phyloP scores from a whole-genome alignment of 192 early-diverging fungal species.

The Backusella luteola region DNA sequence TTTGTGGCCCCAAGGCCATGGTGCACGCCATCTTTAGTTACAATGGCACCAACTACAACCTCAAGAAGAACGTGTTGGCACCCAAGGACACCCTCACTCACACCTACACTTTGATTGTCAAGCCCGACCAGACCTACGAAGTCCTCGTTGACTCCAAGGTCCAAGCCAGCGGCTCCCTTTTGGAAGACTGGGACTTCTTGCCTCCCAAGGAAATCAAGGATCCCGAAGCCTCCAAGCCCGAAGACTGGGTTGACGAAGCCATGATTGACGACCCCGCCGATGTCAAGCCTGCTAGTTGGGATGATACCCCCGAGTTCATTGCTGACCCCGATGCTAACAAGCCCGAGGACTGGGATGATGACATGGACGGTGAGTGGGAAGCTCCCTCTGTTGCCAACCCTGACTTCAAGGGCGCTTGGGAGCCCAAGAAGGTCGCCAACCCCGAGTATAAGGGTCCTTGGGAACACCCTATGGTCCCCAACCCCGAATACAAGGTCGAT shows the following conservation, averaged over 20 bases:
- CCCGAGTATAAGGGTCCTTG: constrained; percentile 95
- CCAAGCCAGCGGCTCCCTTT: constrained; percentile 78
- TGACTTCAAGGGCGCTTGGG: constrained; percentile 85
- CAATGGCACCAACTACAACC: constrained; percentile 86
- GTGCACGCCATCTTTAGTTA: constrained; percentile 96
- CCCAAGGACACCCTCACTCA: constrained; percentile 81
- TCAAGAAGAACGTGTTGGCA: constrained; percentile 67
- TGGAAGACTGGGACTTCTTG: constrained; percentile 77
- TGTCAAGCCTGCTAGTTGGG: constrained; percentile 72
- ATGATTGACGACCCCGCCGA: constrained; percentile 73
- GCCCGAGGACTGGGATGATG: constrained; percentile 94
- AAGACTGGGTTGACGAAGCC: constrained; percentile 82
- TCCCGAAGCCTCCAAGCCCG: constrained; percentile 83
- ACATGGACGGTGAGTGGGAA: constrained; percentile 97
- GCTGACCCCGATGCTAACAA: constrained; percentile 79
- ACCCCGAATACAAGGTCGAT: constrained; percentile 93
- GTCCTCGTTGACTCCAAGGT: constrained; percentile 71
- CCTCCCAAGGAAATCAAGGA: constrained; percentile 80
- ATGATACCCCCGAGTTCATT: constrained; percentile 76
- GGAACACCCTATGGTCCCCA: constrained; percentile 82
- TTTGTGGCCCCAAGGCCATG: constrained; percentile 87
- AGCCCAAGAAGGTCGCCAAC: constrained; percentile 79
- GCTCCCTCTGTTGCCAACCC: constrained; percentile 86
- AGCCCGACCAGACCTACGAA: constrained; percentile 77
- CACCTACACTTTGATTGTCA: constrained; percentile 86